These are phyloP conservation scores for Sporisorium exsertum DNA, from an alignment of 1,284 basidiomycete genomes.

Conservation along the genomic window DNA sequence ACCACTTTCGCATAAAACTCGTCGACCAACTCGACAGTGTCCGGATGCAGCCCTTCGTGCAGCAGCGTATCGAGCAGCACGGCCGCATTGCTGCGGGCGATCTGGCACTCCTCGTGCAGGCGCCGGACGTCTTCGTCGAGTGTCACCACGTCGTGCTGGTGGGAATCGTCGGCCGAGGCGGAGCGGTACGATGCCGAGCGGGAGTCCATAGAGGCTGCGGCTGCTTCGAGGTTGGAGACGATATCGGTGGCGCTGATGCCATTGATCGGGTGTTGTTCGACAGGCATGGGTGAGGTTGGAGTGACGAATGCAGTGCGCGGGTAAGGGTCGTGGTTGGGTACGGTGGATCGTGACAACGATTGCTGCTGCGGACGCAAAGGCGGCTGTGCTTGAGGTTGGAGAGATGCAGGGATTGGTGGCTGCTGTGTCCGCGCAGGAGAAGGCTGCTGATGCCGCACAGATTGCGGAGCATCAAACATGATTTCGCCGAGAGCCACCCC, in stretches of 20 bases:
- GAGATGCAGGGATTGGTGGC: neutral
- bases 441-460: slow-evolving; percentile 4
- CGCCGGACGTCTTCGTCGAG: slow-evolving; percentile 50
- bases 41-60: slow-evolving; percentile 30
- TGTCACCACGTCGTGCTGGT: slow-evolving; percentile 11
- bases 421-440: neutral
- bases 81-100: slow-evolving; percentile 50
- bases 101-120: slow-evolving; percentile 59
- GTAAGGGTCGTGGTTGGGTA: neutral
- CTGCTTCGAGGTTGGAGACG: slow-evolving; percentile 33
- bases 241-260: slow-evolving; percentile 8
- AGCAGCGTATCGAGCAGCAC: slow-evolving; percentile 52
- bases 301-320: neutral
- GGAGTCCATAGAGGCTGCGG: slow-evolving; percentile 22
- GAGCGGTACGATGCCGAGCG: slow-evolving; percentile 12
- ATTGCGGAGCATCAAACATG: neutral
- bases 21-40: slow-evolving; percentile 25
- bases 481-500: neutral
- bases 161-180: neutral
- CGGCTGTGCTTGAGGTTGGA: slow-evolving; percentile 1
- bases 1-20: slow-evolving; percentile 52
- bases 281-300: neutral
- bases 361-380: slow-evolving; percentile 3
- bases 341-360: neutral
- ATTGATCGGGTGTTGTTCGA: neutral